These are phyloP conservation scores for Coffea humblotiana DNA, from an alignment of 305 asterid genomes.

Conservation along the genomic window DNA sequence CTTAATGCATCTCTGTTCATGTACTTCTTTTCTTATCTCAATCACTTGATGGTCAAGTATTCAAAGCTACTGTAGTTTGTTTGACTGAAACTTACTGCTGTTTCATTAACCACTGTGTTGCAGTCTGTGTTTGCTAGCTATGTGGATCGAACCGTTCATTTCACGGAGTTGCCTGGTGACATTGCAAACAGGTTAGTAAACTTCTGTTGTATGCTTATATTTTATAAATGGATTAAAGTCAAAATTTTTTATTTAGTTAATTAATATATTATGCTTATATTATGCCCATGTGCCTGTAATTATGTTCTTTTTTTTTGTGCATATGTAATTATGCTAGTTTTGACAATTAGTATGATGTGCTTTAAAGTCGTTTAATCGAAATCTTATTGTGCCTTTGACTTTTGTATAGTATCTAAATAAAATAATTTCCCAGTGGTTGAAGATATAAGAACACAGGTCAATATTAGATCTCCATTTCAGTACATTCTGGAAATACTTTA, in stretches of 20 bases:
- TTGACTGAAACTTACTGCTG: not conserved
- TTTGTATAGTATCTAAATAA: too few relatives aligned
- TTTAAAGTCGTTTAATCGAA: not conserved
- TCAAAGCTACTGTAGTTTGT: not conserved
- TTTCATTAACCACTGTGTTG: constrained; percentile 14
- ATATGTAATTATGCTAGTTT: not conserved
- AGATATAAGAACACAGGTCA: not conserved
- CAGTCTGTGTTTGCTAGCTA: constrained; percentile 93
- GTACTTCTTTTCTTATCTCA: not conserved
- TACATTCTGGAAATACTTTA: not conserved
- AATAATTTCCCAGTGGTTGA: not conserved
- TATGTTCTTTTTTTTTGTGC: too few relatives aligned
- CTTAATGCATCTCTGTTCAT: not conserved
- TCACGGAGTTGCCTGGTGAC: constrained; percentile 99
- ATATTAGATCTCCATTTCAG: not conserved
- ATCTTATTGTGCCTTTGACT: not conserved
- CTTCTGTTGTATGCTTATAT: not conserved
- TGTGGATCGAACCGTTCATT: constrained; percentile 87
- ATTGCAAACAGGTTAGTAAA: constrained; percentile 82
- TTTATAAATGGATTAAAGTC: not conserved
- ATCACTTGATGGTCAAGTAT: not conserved
- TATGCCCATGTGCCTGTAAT: not conserved
- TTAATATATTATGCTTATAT: too few relatives aligned
- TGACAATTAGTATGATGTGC: not conserved
- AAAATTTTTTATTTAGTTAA: not conserved